Base-by-base conservation (phyloP, 2,329 filamentous ascomycete species). In the Corinectria fuckeliana region DNA sequence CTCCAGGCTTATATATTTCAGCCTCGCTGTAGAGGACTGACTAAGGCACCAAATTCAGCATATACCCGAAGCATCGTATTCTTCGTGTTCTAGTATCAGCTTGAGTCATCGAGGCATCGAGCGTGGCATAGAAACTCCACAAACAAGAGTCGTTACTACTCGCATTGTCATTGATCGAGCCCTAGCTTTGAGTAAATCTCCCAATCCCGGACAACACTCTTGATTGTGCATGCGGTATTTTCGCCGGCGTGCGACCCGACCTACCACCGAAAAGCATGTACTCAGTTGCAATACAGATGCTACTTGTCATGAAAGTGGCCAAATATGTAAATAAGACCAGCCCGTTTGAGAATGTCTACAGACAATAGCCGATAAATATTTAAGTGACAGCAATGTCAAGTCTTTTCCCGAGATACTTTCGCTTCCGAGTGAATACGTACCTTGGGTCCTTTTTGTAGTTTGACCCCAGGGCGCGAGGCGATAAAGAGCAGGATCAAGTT, bases 1-100 rank as follows among this genome's bases (percentile, higher is more conserved):
- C 56, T 32, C 36, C 39, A 56, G 51, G 45, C 51, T 60, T 60
- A 41, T 56, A 60, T 20, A 25, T 25, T 18, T 50, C 38, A 45
- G n/a, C 57, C 39, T 58, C 38, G 26, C 54, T 44, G 25, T 47
- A 58, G 13, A 61, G 45, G 28, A 61, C 58, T 14, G 58, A 42
- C 4, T 30, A 26, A 6, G 58, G 38, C 10, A 58, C 18, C 5
- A 61, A 41, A 21, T 58, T 61, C 1, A 61, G 38, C 14, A 42
- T 57, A 20, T 61, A 48, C 26, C n/a, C n/a, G n/a, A n/a, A n/a
- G n/a, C n/a, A n/a, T n/a, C n/a, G n/a, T n/a, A n/a, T n/a, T n/a
- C n/a, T 30, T 30, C 26, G 26, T 30, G 26, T 11, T 30, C 11
- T 11, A 30, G 26, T 30, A 30, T 30, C 26, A 36, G 32, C 32